Evolutionary conservation across 2,329 filamentous ascomycete genomes (phyloP), one percentile per base, ranked within the genome.

Genomic region (Hymenoscyphus scutula): DNA sequence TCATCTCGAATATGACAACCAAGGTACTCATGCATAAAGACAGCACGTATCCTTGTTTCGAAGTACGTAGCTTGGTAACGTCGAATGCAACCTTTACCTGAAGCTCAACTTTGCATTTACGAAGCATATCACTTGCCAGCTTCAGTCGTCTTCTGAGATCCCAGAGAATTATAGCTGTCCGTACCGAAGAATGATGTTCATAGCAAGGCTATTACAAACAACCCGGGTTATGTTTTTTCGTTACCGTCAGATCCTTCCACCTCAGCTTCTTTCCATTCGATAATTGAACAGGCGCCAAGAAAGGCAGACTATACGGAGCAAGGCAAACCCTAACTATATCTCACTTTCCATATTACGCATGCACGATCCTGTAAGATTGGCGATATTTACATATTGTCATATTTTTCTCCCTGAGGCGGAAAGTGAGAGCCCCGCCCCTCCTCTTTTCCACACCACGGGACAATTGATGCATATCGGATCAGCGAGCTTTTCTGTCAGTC

Each of bases 321-420:
- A 48, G 45, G 45, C 45, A 48, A 48, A 48, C 45, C 19, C 45
- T 48, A 48, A 48, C 45, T 48, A 48, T 48, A 48, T 25, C n/a
- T 48, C 45, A 48, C 45, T 19, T 48, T 23, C 45, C 11, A 25
- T 48, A 48, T 23, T 10, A 48, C 45, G 19, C 45, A 48, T 48
- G 45, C 45, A 48, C 45, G 45, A 48, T 48, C 45, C n/a, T 48
- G 45, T 48, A 25, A 48, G 45, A 48, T 48, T 48, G 45, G 45
- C 45, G 45, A 48, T 48, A 10, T 48, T 48, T 23, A 48, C 34
- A 37, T 37, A 37, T 37, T 17, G 34, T 37, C 34, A 37, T 37
- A 37, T 37, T 37, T 48, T 48, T 23, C 11, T 11, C 13, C 13
- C 15, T 25, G 45, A 48, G 45, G 19, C 45, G n/a, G 7, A 29